Base-by-base conservation (phyloP, 2,329 filamentous ascomycete species). In the Botrytis elliptica region DNA sequence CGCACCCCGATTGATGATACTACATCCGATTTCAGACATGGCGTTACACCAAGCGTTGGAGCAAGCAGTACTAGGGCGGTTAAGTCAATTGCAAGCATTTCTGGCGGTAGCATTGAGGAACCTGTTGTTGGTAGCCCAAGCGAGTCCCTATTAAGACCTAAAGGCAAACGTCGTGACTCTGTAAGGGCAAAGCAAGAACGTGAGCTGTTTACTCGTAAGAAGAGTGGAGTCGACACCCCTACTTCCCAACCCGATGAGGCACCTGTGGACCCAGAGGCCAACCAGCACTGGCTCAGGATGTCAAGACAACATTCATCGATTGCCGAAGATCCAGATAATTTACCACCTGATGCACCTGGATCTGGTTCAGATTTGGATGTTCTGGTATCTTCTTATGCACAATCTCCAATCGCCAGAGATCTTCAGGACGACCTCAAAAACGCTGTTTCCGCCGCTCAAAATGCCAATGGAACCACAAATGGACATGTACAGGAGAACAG, bases 71-170 rank as follows among this genome's bases (percentile, higher is more conserved):
- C 94, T 16, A 89, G 92, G 74, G 94, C 93, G 12, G 91, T 97
- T 77, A 98, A 98, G 83, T 97, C 95, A 0, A 92, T 97, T 76
- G 91, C 93, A 1, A 98, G 95, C 81, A 86, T 93, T 52, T 95
- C 93, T 73, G 93, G 91, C 49, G 88, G 87, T 49, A 97, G 92
- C 81, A 86, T 91, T 5, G 92, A 90, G 38, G 91, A 92, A 46
- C 84, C 84, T 36, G 79, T 81, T 16, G 80, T 83, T 63, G 91
- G 91, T 40, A 92, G 87, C 75, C 85, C 86, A 64, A 85, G 86
- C 5, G 88, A 91, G 70, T 88, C 90, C 0, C 86, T 88, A 40
- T 85, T 89, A 9, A 88, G 93, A 70, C 92, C 92, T 0, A 91
- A 88, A 80, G 85, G 84, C 76, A 92, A 90, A 79, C 90, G 94